Base-by-base conservation (phyloP, 495 filamentous ascomycete species). In the Xylaria castorea region DNA sequence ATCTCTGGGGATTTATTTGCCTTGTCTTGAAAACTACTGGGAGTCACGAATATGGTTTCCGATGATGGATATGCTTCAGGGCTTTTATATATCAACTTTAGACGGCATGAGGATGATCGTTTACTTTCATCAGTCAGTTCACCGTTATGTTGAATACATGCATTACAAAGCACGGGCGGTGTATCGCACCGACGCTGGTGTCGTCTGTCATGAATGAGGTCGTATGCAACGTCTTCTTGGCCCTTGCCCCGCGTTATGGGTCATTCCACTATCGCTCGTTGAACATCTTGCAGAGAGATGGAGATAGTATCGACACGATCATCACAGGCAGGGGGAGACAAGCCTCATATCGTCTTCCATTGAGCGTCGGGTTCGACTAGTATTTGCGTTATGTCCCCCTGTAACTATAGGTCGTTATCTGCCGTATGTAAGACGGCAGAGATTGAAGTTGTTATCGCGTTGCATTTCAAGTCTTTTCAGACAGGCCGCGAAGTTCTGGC, bases 71-170 rank as follows among this genome's bases (percentile, higher is more conserved):
- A n/a, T 32, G 46, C 46, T 14, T 53, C 20, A 18, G 3, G 25
- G 30, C 46, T 67, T 38, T 53, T 67, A 32, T 67, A 46, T 44
- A 64, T 44, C 36, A 30, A 32, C 61, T 30, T 51, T 16, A 20
- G 30, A 16, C 20, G 32, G 32, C 18, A 25, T 38, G 3, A 7
- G 18, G 34, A 25, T 9, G 11, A 22, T 6, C 22, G 12, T 22
- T 5, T 27, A 42, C 38, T 5, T 20, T 22, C 25, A 44, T 42
- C 36, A 16, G 20, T 42, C 36, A 16, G 20, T 42, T 63, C 62
- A n/a, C 27, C 25, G 25, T 48, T 48, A 25, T 25, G 36, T 42
- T 18, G 22, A 14, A 32, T 9, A 12, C 5, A 12, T 12, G 14
- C 11, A 55, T 68, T 68, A 48, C 14, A 57, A 68, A 48, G 20